phyloP scores from a whole-genome alignment of 2,329 filamentous ascomycete genomes.

The Sporothrix pallida region DNA sequence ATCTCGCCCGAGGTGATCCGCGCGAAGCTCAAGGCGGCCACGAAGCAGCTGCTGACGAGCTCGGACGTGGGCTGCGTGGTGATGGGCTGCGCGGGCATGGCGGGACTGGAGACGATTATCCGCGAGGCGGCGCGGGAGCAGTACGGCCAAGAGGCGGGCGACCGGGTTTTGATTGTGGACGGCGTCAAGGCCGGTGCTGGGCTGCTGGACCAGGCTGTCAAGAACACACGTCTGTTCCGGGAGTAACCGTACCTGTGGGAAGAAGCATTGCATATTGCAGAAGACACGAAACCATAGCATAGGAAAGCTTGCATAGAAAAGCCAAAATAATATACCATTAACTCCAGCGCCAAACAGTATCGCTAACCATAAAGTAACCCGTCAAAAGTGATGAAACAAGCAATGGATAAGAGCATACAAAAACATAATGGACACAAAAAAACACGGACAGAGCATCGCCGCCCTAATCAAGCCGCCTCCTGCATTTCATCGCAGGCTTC shows the following conservation, averaged over 20 bases:
- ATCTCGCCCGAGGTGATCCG: constrained; percentile 68
- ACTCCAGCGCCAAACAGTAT: constrained; percentile 12
- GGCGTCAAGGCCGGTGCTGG: constrained; percentile 74
- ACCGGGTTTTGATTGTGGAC: constrained; percentile 74
- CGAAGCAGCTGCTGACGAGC: constrained; percentile 65
- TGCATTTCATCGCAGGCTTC: not conserved
- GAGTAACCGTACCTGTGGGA: constrained; percentile 5
- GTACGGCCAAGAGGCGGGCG: constrained; percentile 59
- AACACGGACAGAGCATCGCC: not conserved
- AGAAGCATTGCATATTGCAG: not conserved
- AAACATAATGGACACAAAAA: not conserved
- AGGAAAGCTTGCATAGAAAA: not conserved
- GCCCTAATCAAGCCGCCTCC: not conserved
- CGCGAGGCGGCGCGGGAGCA: constrained; percentile 69
- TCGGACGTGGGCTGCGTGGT: constrained; percentile 70
- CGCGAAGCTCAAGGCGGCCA: constrained; percentile 70
- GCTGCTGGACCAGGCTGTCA: constrained; percentile 63
- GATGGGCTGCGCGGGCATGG: constrained; percentile 91
- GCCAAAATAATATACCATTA: not conserved
- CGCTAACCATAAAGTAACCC: not conserved
- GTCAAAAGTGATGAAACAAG: not conserved
- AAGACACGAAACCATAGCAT: not conserved
- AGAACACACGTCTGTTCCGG: constrained; percentile 50
- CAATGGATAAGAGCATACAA: not conserved
- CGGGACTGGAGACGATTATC: constrained; percentile 79